These are phyloP conservation scores for Ogataea hybrid DNA, from an alignment of 1,139 yeast genomes.

Conservation along the genomic window DNA sequence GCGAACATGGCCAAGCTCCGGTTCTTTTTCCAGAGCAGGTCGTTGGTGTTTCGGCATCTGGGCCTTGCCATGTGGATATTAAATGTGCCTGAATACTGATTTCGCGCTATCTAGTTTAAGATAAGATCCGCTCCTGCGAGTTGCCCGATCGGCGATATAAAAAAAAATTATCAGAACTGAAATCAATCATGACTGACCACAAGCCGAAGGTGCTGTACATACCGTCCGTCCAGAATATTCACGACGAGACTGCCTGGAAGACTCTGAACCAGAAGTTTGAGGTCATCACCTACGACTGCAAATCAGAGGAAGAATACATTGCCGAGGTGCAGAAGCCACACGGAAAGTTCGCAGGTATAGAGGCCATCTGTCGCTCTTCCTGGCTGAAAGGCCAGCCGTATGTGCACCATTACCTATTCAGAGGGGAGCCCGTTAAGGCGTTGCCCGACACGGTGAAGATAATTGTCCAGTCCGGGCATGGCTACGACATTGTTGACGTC, in stretches of 20 bases:
- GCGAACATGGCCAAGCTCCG: slow-evolving; percentile 9
- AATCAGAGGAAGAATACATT: slow-evolving; percentile 35
- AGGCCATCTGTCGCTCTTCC: slow-evolving; percentile 36
- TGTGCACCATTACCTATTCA: slow-evolving; percentile 34
- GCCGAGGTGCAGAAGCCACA: slow-evolving; percentile 34
- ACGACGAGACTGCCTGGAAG: slow-evolving; percentile 36
- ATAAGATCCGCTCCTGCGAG: no score
- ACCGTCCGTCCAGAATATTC: slow-evolving; percentile 37
- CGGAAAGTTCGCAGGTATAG: slow-evolving; percentile 35
- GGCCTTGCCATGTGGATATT: slow-evolving; percentile 6
- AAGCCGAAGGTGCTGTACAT: slow-evolving; percentile 36
- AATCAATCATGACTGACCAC: no score
- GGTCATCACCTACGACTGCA: slow-evolving; percentile 34
- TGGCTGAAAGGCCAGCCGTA: slow-evolving; percentile 39
- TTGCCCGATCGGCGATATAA: no score
- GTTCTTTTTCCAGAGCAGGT: slow-evolving; percentile 11
- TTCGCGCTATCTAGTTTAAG: no score
- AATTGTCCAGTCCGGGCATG: slow-evolving; percentile 39
- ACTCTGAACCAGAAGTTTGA: slow-evolving; percentile 35
- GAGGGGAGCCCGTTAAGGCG: slow-evolving; percentile 33
- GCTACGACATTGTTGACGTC: slow-evolving; percentile 40
- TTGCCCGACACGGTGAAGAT: slow-evolving; percentile 36
- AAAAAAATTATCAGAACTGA: no score
- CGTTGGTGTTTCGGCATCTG: slow-evolving; percentile 3
- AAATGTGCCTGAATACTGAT: background rate